phyloP scores from a whole-genome alignment of 805 yeast genomes.

The Saccharomycopsis vini region DNA sequence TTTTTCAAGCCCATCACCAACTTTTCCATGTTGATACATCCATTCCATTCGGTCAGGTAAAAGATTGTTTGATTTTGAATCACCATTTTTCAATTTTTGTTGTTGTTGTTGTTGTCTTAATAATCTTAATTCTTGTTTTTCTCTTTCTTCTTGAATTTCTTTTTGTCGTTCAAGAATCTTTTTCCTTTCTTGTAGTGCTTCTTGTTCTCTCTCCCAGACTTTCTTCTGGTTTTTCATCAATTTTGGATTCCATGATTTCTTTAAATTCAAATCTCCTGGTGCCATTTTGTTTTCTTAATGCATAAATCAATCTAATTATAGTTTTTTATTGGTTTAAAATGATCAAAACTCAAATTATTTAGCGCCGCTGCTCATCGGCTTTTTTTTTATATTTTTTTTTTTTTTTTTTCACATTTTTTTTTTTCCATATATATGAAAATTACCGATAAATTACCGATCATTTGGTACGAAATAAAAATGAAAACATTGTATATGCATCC shows the following conservation, averaged over 20 bases:
- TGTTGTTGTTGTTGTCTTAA: constrained; percentile 33
- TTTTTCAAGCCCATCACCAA: constrained; percentile 3
- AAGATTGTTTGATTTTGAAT: constrained; percentile 19
- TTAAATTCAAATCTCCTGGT: constrained; percentile 77
- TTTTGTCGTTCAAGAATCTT: constrained; percentile 52
- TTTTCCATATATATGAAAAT: too few species aligned
- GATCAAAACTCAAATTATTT: too few species aligned
- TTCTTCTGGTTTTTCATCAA: constrained; percentile 74
- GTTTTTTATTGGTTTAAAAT: not conserved
- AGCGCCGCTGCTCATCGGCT: too few species aligned
- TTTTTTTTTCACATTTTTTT: too few species aligned
- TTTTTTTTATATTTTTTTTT: too few species aligned
- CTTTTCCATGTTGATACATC: constrained; percentile 66
- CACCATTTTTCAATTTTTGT: constrained; percentile 21
- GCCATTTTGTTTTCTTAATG: constrained; percentile 27
- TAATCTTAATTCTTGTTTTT: constrained; percentile 44
- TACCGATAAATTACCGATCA: too few species aligned
- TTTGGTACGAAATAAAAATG: too few species aligned
- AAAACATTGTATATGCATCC: too few species aligned
- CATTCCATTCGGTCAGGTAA: constrained; percentile 51
- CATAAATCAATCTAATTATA: not conserved
- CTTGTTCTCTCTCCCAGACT: constrained; percentile 78
- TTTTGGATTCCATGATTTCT: constrained; percentile 96
- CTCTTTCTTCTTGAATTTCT: constrained; percentile 56
- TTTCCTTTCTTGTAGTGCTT: constrained; percentile 59